These are phyloP conservation scores for Leucaena leucocephala DNA, from an alignment of 306 rosid species.

Conservation along the genomic window DNA sequence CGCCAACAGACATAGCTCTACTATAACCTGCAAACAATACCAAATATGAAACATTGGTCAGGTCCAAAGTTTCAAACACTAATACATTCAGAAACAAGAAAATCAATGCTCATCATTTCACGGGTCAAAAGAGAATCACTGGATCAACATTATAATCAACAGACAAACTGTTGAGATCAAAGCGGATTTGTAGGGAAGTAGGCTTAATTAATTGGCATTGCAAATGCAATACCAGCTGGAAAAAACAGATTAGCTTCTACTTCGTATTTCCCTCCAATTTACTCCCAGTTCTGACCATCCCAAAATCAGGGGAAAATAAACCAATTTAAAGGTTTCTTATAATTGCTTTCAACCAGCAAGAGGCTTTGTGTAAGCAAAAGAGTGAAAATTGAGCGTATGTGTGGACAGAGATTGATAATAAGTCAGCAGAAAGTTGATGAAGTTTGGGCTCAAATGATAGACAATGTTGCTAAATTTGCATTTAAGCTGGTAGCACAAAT, in stretches of 20 bases:
- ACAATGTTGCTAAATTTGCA: no score
- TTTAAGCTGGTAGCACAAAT: background rate
- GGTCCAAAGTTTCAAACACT: conserved; percentile 16
- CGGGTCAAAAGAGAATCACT: background rate
- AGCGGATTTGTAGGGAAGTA: no score
- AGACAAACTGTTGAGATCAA: background rate
- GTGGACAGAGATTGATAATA: background rate
- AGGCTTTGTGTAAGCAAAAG: background rate
- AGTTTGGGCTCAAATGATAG: background rate
- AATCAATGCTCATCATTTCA: background rate
- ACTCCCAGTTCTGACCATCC: background rate
- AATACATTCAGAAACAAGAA: conserved; percentile 9
- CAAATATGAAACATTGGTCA: conserved; percentile 7
- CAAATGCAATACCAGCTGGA: background rate
- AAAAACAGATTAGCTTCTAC: background rate
- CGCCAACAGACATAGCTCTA: background rate
- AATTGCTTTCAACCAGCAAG: background rate
- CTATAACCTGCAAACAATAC: no score
- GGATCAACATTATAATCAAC: background rate
- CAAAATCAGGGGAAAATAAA: no score
- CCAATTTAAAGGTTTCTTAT: background rate
- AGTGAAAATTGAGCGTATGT: background rate
- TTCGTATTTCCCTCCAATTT: background rate
- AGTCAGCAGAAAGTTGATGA: background rate
- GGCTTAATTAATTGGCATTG: no score